Evolutionary conservation across 257 asterid species (phyloP).

Genomic region (Gardenia jasminoides): DNA sequence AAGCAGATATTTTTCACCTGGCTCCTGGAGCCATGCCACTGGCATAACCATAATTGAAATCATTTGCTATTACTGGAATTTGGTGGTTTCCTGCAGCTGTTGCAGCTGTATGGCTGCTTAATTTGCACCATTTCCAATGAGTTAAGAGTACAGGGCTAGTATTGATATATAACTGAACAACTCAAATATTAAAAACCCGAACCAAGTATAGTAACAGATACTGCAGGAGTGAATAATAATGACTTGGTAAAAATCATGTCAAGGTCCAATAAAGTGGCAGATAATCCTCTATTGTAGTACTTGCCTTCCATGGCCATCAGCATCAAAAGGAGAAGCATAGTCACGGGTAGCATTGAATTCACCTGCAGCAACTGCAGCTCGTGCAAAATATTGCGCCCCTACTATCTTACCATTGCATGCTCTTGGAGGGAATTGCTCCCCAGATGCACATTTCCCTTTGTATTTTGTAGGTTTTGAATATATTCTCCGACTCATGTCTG

Average conservation of each 20-base stretch:
- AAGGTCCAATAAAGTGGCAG: neutral
- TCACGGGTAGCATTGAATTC: constrained; percentile 53
- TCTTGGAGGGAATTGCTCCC: constrained; percentile 44
- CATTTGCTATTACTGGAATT: constrained; percentile 43
- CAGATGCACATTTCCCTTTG: constrained; percentile 54
- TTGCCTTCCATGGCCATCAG: constrained; percentile 84
- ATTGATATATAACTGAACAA: constrained; percentile 1
- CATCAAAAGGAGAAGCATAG: constrained; percentile 62
- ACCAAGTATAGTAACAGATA: neutral
- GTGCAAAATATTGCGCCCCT: constrained; percentile 65
- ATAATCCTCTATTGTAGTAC: neutral
- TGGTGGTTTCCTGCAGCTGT: constrained; percentile 70
- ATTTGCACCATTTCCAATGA: constrained; percentile 18
- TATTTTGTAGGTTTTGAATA: constrained; percentile 30
- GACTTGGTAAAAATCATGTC: neutral
- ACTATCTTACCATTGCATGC: constrained; percentile 65
- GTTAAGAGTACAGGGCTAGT: constrained; percentile 7
- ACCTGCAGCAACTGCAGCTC: constrained; percentile 63
- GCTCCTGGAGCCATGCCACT: constrained; percentile 91
- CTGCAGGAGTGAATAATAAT: neutral
- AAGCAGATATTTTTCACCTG: constrained; percentile 33
- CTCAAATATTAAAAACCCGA: neutral
- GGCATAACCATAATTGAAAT: constrained; percentile 60
- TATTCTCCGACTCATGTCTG: neutral
- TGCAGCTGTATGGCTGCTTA: constrained; percentile 72